These are phyloP conservation scores for Zostera marina DNA, from an alignment of 116 monocot species.

Conservation along the genomic window DNA sequence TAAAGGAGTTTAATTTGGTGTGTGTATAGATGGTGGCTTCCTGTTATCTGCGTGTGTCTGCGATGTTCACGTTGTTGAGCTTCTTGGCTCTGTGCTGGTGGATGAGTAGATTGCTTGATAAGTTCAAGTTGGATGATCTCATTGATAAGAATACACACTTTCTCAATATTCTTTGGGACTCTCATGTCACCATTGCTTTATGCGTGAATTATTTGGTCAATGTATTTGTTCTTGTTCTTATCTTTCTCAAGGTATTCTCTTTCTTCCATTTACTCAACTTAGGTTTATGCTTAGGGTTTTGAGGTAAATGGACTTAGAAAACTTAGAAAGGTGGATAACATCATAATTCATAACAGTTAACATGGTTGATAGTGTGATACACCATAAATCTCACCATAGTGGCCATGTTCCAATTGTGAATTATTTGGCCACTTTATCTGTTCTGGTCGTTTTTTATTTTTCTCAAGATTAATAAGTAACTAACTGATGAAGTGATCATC, in stretches of 20 bases:
- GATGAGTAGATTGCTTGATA: slow-evolving; percentile 27
- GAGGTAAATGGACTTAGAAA: no score
- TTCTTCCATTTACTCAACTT: no score
- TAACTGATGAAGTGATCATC: background rate
- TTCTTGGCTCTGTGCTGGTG: slow-evolving; percentile 65
- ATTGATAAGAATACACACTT: slow-evolving; percentile 13
- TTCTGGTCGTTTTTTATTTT: slow-evolving; percentile 48
- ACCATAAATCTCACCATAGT: no score
- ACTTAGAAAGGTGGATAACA: no score
- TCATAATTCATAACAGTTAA: no score
- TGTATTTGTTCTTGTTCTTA: slow-evolving; percentile 35
- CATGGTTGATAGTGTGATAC: no score
- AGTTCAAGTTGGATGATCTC: slow-evolving; percentile 25
- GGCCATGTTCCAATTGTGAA: slow-evolving; percentile 6
- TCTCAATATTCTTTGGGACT: slow-evolving; percentile 39
- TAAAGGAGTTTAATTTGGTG: no score
- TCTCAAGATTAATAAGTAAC: no score
- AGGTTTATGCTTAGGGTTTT: no score
- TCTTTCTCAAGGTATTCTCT: slow-evolving; percentile 56
- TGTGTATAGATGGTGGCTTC: slow-evolving; percentile 24
- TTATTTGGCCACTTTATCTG: slow-evolving; percentile 41
- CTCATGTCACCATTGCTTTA: slow-evolving; percentile 36
- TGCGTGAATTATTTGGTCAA: slow-evolving; percentile 45
- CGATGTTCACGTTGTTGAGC: slow-evolving; percentile 36
- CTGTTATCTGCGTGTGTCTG: slow-evolving; percentile 43